A percentile compares a stretch with the other conserved stretches of the same genome.
Evolutionary conservation across 768 basidiomycete genomes (phyloP).

Genomic region (Trametes maxima): DNA sequence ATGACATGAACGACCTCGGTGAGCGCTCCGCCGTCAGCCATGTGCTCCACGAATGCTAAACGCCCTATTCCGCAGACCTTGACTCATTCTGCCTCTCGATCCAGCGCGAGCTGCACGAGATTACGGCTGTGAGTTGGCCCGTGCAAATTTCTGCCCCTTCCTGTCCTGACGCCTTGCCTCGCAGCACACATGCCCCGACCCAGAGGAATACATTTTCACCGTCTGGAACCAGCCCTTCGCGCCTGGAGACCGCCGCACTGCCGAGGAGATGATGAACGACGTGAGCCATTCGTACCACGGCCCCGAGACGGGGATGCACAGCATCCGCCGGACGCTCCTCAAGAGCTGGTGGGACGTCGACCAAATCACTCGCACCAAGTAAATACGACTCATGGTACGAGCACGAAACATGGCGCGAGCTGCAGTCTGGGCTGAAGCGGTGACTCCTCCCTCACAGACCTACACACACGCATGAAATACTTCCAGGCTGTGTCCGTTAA

Average conservation of each 20-base stretch:
- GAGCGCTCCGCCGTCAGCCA: conserved; percentile 20
- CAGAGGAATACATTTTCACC: conserved; percentile 55
- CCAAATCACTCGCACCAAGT: conserved; percentile 24
- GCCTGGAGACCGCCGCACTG: conserved; percentile 60
- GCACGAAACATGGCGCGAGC: too few relatives aligned
- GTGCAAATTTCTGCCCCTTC: background rate
- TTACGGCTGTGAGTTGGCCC: conserved; percentile 58
- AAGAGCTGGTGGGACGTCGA: conserved; percentile 39
- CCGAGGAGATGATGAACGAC: conserved; percentile 50
- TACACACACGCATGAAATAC: background rate
- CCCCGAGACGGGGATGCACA: conserved; percentile 30
- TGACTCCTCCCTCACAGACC: too few relatives aligned
- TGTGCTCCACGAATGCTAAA: background rate
- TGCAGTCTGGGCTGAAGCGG: too few relatives aligned
- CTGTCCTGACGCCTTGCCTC: background rate
- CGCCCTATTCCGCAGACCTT: conserved; percentile 44
- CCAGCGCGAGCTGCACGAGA: conserved; percentile 69
- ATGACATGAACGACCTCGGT: conserved; percentile 69
- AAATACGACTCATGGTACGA: background rate
- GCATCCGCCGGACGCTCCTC: conserved; percentile 36
- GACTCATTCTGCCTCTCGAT: conserved; percentile 70
- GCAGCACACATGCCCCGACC: conserved; percentile 58
- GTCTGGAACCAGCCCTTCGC: conserved; percentile 70
- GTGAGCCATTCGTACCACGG: conserved; percentile 42
- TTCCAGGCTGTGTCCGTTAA: background rate